Evolutionary conservation across 2,329 filamentous ascomycete species (phyloP), one percentile per base, ranked within the genome.

Genomic region (Hortaea sp.): DNA sequence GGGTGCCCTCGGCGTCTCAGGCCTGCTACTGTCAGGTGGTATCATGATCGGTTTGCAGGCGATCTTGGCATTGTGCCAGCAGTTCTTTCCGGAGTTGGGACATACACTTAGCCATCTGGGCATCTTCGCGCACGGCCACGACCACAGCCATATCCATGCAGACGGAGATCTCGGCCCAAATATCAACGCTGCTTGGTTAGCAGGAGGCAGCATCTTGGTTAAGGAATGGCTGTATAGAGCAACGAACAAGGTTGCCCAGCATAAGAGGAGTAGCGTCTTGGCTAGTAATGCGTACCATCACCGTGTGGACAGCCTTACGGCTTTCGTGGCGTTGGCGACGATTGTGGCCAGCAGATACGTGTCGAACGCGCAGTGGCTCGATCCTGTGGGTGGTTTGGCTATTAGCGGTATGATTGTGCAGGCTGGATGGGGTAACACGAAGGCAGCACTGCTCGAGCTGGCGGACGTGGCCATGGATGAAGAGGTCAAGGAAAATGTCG

Each of bases 211-310:
- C 1, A 92, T 98, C 47, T 67, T 88, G 28, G 73, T 97, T 59
- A 98, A 98, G 69, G 92, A 98, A 68, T 98, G 89, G 87, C 73
- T 98, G 28, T 98, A 97, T 64, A 83, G 85, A 72, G 88, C 90
- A 53, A 98, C 90, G 92, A 80, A 97, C 83, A 97, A 95, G 71
- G 81, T 98, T 50, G 92, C 92, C 40, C 81, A 81, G 57, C 87
- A 95, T 68, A 86, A 90, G 65, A 94, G 95, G 63, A 97, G 90
- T 9, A 94, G 89, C 5, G 88, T 98, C 49, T 79, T 98, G 27
- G 89, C 90, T 35, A 95, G 89, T 48, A 98, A 98, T 63, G 90
- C 92, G 49, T 77, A 97, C 54, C 92, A 98, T 69, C 92, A 97
- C 71, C 87, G 92, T 50, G 83, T 98, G 63, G 92, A 98, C 68